Evolutionary conservation across 805 yeast species (phyloP), one percentile per base, ranked within the genome.

Genomic region (Wickerhamiella kazuoi): DNA sequence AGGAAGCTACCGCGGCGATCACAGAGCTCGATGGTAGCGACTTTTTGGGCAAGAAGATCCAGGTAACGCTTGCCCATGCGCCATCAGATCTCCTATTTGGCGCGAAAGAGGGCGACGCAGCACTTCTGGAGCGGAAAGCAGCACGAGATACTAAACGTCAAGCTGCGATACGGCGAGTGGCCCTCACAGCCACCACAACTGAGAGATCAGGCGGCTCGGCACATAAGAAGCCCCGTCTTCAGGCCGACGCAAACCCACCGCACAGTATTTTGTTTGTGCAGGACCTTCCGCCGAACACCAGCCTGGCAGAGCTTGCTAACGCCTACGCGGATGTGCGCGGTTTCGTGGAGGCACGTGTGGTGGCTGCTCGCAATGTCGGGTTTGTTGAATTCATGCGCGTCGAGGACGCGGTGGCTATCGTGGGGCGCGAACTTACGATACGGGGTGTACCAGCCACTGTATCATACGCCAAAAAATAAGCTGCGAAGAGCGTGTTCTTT

Each of bases 211-310:
- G 9, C 14, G 11, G 21, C n/a, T 7, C 11, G n/a, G 13, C 30
- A 4, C 52, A 50, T 3, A 39, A 39, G 21, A 18, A 31, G 19
- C 29, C 23, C 2, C 6, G 11, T 6, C 9, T 23, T 7, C 9
- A 23, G 6, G 35, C 24, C 14, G 19, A 16, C 3, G 24, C 17
- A 8, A 15, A 20, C 20, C 83, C 83, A 15, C 90, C 94, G 0
- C 71, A 82, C 59, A 76, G 71, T 40, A 64, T 72, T 4, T 56
- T 86, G 28, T 65, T 86, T 38, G 54, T 82, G 13, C 90, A 83
- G 46, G 65, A 71, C 35, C 55, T 84, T 35, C 76, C 36, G 3
- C 20, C 84, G 0, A 65, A 54, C 14, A 51, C 63, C 3, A 53
- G 67, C 1, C 49, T 56, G 13, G 64, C 60, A 0, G 61, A 59